Conservation (phyloP, 2,329 filamentous ascomycete genomes). For the Xylariaceae sp. region DNA sequence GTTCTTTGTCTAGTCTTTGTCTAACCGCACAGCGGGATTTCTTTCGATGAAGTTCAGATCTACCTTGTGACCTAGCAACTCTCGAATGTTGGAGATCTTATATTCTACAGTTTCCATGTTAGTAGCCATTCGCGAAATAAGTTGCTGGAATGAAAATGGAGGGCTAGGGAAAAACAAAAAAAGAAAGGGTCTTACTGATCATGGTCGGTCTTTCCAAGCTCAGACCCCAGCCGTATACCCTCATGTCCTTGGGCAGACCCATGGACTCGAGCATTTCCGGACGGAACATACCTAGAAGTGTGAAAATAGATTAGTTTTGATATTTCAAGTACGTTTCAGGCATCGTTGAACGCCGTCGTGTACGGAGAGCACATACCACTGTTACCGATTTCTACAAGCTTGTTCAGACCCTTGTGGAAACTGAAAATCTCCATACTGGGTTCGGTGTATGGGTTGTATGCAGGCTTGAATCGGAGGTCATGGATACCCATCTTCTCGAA, state of each 20-base stretch:
- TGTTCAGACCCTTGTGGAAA: slow-evolving; percentile 57
- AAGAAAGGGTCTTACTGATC: slow-evolving; percentile 48
- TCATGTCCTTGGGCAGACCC: slow-evolving; percentile 86
- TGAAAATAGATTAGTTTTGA: neutral
- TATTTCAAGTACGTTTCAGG: neutral
- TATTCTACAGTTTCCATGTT: slow-evolving; percentile 6
- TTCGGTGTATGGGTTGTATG: slow-evolving; percentile 87
- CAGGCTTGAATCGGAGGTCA: slow-evolving; percentile 81
- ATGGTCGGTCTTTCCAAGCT: slow-evolving; percentile 92
- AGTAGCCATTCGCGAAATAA: neutral
- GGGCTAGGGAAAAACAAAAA: neutral
- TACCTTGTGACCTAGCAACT: slow-evolving; percentile 18
- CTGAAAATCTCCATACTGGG: slow-evolving; percentile 94
- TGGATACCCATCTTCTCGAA: slow-evolving; percentile 92
- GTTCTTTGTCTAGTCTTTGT: slow-evolving; percentile 4
- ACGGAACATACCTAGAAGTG: slow-evolving; percentile 73
- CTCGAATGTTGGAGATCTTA: slow-evolving; percentile 13
- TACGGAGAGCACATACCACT: slow-evolving; percentile 44
- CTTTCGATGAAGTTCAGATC: slow-evolving; percentile 18
- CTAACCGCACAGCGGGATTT: slow-evolving; percentile 11
- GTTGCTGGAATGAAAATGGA: neutral
- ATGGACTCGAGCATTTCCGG: slow-evolving; percentile 95
- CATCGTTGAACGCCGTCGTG: neutral
- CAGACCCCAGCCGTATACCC: slow-evolving; percentile 91
- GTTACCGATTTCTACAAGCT: slow-evolving; percentile 97